Conservation (phyloP, 148 eudicot species). For the Chenopodium suecicum region DNA sequence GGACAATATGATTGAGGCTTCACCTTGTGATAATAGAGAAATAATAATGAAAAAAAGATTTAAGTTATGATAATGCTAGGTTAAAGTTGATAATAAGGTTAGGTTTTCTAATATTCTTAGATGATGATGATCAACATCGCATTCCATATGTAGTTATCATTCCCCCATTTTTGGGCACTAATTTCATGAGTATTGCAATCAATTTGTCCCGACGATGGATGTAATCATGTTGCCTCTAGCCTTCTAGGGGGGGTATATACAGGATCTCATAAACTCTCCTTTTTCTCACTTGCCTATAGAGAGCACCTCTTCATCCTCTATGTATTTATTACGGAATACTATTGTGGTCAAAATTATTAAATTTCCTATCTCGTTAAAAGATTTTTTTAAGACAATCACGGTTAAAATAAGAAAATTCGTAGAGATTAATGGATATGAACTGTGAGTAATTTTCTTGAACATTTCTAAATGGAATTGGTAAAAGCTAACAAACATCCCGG, state of each 20-base stretch:
- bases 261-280: not conserved
- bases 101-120: not conserved
- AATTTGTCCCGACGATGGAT: slow-evolving; percentile 19
- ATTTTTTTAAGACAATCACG: too few species aligned
- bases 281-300: not conserved
- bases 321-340: too few species aligned
- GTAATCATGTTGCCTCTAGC: slow-evolving; percentile 16
- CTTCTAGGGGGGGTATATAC: not conserved
- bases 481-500: too few species aligned
- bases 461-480: too few species aligned
- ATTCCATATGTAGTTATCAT: slow-evolving; percentile 23
- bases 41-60: slow-evolving; percentile 17
- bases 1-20: slow-evolving; percentile 13
- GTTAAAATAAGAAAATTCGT: too few species aligned
- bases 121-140: slow-evolving; percentile 16
- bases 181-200: slow-evolving; percentile 21
- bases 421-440: too few species aligned
- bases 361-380: too few species aligned
- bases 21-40: slow-evolving; percentile 12
- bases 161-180: slow-evolving; percentile 26
- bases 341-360: too few species aligned
- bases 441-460: too few species aligned
- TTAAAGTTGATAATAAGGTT: slow-evolving; percentile 9
- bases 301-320: not conserved
- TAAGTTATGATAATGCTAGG: slow-evolving; percentile 15